Base-by-base conservation (phyloP, 2,329 filamentous ascomycete species). In the Beauveria varroae region DNA sequence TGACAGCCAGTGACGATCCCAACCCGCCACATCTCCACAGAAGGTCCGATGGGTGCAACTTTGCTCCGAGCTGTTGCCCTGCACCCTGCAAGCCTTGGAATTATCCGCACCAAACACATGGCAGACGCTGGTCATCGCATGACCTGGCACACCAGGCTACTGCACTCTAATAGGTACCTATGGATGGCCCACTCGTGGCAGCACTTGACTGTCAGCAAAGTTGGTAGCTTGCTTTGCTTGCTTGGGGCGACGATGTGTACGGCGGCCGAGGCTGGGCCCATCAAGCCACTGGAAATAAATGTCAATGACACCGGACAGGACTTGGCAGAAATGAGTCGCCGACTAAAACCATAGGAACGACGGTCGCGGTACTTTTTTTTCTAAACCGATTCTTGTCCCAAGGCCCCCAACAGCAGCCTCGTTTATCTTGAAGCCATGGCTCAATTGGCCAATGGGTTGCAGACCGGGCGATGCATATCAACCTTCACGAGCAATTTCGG, bases 31-130 rank as follows among this genome's bases (percentile, higher is more conserved):
- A 53, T 41, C 52, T 52, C 59, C 59, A 61, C 59, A 61, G 59
- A 24, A 56, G 59, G 59, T 61, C 59, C 59, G 59, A 61, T 61
- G 58, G 40, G 49, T 58, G 22, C 46, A 51, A 44, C 37, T 57
- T 58, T 50, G 46, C 44, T 50, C 46, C 46, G 24, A 12, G 46
- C 22, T 16, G 24, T n/a, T 49, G 55, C 28, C 26, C n/a, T 46
- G n/a, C 43, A 20, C 18, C 18, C 43, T 46, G 34, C 43, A 41
- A 50, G 28, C 30, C 43, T 51, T 51, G 30, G 5, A 9, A 44
- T 22, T 50, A 43, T 30, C 30, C 46, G 46, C 56, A 51, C 56
- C 37, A 41, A 43, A 51, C 47, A 59, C 34, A 44, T 41, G 46
- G 34, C 34, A 41, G 20, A 58, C 30, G 24, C 56, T 51, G 46